These are phyloP conservation scores for Sporothrix pseudoabietina DNA, from an alignment of 2,329 filamentous ascomycete species.

Conservation along the genomic window DNA sequence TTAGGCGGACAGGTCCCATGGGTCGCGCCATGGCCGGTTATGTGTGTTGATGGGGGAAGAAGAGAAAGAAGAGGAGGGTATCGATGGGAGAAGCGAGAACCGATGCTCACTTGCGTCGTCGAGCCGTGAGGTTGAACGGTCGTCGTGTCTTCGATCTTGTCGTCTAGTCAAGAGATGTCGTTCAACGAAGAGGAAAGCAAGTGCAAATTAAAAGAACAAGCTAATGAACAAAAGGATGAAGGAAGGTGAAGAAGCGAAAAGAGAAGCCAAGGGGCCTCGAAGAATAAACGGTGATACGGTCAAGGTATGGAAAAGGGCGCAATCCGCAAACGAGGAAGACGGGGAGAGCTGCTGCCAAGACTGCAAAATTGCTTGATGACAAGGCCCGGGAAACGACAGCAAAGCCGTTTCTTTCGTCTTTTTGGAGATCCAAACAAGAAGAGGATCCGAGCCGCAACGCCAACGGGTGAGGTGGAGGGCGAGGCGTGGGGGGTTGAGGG, in stretches of 20 bases:
- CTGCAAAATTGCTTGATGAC: conserved; percentile 9
- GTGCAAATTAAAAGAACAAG: not conserved
- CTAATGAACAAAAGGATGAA: conserved; percentile 19
- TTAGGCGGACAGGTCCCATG: conserved; percentile 69
- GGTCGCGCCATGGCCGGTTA: conserved; percentile 54
- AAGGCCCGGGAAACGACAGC: not conserved
- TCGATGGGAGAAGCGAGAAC: not conserved
- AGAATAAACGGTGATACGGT: not conserved
- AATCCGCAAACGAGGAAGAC: conserved; percentile 10
- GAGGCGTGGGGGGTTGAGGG: not conserved
- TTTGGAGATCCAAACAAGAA: conserved; percentile 11
- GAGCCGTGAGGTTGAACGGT: not conserved
- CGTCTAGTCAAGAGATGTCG: not conserved
- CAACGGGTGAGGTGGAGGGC: not conserved
- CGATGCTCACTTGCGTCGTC: not conserved
- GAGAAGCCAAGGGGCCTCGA: not conserved
- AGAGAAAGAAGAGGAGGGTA: not conserved
- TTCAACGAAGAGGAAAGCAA: not conserved
- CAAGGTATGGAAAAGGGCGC: not conserved
- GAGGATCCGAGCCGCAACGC: conserved; percentile 20
- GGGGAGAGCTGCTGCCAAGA: conserved; percentile 9
- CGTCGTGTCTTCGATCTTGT: conserved; percentile 9
- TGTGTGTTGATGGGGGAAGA: conserved; percentile 2
- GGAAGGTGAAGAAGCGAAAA: conserved; percentile 18
- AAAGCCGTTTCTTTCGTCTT: not conserved